Base-by-base conservation (phyloP, 148 eudicot genomes). In the Bassia scoparia region DNA sequence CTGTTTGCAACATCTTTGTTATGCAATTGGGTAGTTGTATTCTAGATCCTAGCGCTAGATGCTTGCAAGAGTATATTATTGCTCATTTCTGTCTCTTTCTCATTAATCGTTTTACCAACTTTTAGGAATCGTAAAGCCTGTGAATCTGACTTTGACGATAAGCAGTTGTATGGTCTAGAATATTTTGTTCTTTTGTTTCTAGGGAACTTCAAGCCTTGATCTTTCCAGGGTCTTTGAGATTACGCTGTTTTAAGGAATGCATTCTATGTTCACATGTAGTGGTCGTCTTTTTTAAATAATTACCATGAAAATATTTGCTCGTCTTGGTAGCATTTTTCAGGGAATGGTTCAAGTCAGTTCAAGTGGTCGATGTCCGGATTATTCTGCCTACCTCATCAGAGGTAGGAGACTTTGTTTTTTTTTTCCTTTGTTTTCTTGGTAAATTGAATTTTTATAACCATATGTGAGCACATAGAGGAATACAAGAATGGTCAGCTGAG, bases 301-400 rank as follows among this genome's bases (percentile, higher is more conserved):
- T 73, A 72, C 71, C 34, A 56, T 69, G 72, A 73, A 80, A 43
- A 55, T 63, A 67, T 81, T 63, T 80, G 72, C 76, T 78, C 82
- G 59, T 83, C 83, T 86, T 82, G 84, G 71, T 85, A 87, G 90
- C 73, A 49, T 71, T 73, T 67, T 62, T 46, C 50, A 73, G 87
- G 74, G 71, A 76, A 73, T 78, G 78, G 81, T 70, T 88, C 86
- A 62, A 86, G 77, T 81, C 82, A 74, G 76, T 78, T 70, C 55
- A 79, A 80, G 70, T 24, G 71, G 83, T 79, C 80, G 83, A 63
- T 82, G 74, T 76, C 83, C 71, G 87, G 90, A 82, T 84, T 79
- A 67, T 88, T 87, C 80, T 87, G 90, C 90, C 84, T 85, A 85
- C 85, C 84, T 86, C 85, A 74, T 69, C 74, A 81, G 90, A 84